Evolutionary conservation across 345 rosid species (phyloP).

Genomic region (Chamaenerion angustifolium): DNA sequence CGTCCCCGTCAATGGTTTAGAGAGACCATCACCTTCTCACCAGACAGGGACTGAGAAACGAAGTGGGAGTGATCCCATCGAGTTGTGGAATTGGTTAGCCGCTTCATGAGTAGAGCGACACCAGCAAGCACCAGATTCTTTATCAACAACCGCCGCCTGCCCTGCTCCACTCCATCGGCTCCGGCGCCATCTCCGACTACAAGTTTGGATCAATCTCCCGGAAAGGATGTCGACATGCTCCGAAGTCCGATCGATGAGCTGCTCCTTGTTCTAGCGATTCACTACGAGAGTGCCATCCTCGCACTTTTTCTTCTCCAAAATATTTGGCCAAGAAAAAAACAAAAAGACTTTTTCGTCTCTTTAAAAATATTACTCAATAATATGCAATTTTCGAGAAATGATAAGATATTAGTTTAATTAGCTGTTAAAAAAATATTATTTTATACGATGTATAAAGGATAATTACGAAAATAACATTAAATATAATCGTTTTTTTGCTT

Average conservation of each 20-base stretch:
- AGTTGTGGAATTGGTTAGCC: conserved; percentile 84
- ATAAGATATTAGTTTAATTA: too few species aligned
- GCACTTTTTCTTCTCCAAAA: not conserved
- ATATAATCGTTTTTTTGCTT: too few species aligned
- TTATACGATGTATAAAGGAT: too few species aligned
- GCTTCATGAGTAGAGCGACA: conserved; percentile 60
- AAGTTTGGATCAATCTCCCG: not conserved
- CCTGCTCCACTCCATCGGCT: conserved; percentile 58
- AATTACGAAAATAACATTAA: too few species aligned
- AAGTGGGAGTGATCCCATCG: conserved; percentile 78
- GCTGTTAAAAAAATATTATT: too few species aligned
- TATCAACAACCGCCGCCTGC: conserved; percentile 50
- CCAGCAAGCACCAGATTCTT: conserved; percentile 64
- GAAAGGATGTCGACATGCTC: not conserved
- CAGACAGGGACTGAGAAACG: conserved; percentile 67
- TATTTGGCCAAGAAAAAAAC: too few species aligned
- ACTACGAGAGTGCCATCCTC: not conserved
- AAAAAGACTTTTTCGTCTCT: too few species aligned
- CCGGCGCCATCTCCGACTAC: conserved; percentile 23
- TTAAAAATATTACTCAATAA: too few species aligned
- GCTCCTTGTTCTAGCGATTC: not conserved
- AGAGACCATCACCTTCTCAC: conserved; percentile 47
- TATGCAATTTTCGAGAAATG: too few species aligned
- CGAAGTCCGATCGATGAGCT: not conserved
- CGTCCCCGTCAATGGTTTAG: not conserved